Evolutionary conservation across 768 basidiomycete species (phyloP).

Genomic region (Suillus subluteus): DNA sequence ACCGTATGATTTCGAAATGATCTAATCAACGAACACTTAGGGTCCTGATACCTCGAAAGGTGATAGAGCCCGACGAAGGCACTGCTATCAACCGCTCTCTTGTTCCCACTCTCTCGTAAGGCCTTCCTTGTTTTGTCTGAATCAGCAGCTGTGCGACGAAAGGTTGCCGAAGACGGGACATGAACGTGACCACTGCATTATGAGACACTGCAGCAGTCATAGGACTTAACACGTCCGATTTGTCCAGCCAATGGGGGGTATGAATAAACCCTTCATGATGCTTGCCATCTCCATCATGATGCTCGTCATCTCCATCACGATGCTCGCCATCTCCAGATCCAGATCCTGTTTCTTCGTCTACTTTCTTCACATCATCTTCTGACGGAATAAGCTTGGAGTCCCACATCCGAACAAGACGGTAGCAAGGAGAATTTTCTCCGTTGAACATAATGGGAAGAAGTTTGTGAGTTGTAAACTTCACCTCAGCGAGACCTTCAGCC

Average conservation of each 20-base stretch:
- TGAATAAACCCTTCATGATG: background rate
- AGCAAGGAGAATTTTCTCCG: constrained; percentile 3
- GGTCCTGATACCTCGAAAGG: no score
- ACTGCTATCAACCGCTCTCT: background rate
- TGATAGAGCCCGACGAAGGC: no score
- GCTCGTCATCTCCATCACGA: background rate
- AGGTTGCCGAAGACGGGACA: constrained; percentile 21
- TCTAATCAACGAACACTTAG: no score
- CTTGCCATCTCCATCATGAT: background rate
- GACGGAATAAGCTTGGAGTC: constrained; percentile 12
- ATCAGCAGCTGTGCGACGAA: constrained; percentile 32
- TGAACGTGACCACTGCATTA: background rate
- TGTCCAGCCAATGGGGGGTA: background rate
- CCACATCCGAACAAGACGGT: constrained; percentile 28
- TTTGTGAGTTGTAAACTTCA: constrained; percentile 22
- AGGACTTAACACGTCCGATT: background rate
- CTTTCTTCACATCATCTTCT: background rate
- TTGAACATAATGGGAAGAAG: constrained; percentile 10
- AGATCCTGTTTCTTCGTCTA: background rate
- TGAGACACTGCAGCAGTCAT: background rate
- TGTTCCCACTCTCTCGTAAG: constrained; percentile 7
- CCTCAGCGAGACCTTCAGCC: constrained; percentile 21
- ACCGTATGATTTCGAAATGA: no score
- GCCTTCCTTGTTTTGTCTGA: background rate
- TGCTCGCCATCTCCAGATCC: background rate